A percentile compares a stretch with the other conserved stretches of the same genome.
Evolutionary conservation across 176 grass and related monocot genomes (phyloP).

Genomic region (Oropetium thomaeum): DNA sequence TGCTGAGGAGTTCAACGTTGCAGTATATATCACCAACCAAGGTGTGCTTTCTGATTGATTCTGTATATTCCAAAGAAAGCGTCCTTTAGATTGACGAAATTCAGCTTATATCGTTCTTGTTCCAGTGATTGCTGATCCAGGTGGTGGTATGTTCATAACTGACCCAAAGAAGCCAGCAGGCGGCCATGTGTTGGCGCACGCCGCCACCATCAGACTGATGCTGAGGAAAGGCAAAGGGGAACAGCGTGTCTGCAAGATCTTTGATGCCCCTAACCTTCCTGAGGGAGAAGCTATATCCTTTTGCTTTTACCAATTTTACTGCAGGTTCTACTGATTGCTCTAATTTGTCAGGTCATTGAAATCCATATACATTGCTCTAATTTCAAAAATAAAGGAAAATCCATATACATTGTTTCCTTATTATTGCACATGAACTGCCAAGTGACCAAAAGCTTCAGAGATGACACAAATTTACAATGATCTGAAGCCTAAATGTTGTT

Average conservation of each 20-base stretch:
- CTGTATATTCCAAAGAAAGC: slow-evolving; percentile 6
- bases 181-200: slow-evolving; percentile 74
- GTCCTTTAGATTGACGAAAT: background rate
- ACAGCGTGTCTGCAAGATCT: slow-evolving; percentile 86
- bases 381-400: too few species aligned
- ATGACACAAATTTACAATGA: background rate
- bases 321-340: background rate
- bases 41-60: slow-evolving; percentile 29
- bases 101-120: slow-evolving; percentile 15
- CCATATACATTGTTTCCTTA: background rate
- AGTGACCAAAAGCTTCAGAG: background rate
- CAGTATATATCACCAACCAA: slow-evolving; percentile 97
- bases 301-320: slow-evolving; percentile 4
- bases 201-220: slow-evolving; percentile 72
- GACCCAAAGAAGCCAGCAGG: slow-evolving; percentile 89
- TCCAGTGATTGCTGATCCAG: slow-evolving; percentile 85
- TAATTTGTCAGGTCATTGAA: background rate
- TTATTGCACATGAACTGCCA: too few species aligned
- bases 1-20: slow-evolving; percentile 92
- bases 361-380: background rate
- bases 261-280: slow-evolving; percentile 88
- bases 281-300: slow-evolving; percentile 96
- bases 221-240: slow-evolving; percentile 96
- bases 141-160: slow-evolving; percentile 79
- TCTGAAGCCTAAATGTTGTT: slow-evolving; percentile 12